These are phyloP conservation scores for Colletotrichum cordylinicola DNA, from an alignment of 2,329 filamentous ascomycete genomes.

Conservation along the genomic window DNA sequence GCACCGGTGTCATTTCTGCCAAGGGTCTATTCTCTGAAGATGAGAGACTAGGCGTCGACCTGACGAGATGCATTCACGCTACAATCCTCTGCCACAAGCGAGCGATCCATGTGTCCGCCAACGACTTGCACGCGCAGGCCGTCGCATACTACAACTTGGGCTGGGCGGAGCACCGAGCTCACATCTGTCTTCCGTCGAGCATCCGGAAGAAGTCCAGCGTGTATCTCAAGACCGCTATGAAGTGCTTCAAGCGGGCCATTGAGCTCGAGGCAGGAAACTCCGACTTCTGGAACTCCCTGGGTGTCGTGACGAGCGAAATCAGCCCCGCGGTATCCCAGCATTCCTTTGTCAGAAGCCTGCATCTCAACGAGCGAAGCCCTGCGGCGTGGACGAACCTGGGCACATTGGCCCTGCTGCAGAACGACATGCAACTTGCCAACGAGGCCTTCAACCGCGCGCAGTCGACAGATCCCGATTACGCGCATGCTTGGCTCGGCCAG, in stretches of 20 bases:
- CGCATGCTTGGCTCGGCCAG: constrained; percentile 93
- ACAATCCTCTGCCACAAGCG: constrained; percentile 88
- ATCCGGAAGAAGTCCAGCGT: constrained; percentile 64
- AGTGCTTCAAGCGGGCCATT: constrained; percentile 94
- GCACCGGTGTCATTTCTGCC: constrained; percentile 49
- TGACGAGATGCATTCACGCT: constrained; percentile 69
- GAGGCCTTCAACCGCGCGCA: constrained; percentile 90
- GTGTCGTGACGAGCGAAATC: constrained; percentile 85
- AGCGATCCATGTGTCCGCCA: constrained; percentile 74
- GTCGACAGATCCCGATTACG: constrained; percentile 92
- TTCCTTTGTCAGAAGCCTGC: constrained; percentile 89
- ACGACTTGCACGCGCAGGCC: constrained; percentile 85
- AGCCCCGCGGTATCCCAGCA: constrained; percentile 92
- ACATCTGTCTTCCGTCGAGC: constrained; percentile 64
- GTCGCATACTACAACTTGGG: constrained; percentile 98
- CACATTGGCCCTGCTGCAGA: constrained; percentile 82
- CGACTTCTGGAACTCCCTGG: constrained; percentile 97
- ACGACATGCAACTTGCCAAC: constrained; percentile 86
- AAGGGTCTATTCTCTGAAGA: constrained; percentile 51
- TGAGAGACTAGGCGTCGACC: constrained; percentile 51
- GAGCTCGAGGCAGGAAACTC: constrained; percentile 93
- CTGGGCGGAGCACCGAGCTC: constrained; percentile 88
- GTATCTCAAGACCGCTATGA: constrained; percentile 81
- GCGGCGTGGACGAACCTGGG: constrained; percentile 92
- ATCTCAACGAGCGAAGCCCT: constrained; percentile 87